Base-by-base conservation (phyloP, 257 asterid species). In the Capsicum chinense region DNA sequence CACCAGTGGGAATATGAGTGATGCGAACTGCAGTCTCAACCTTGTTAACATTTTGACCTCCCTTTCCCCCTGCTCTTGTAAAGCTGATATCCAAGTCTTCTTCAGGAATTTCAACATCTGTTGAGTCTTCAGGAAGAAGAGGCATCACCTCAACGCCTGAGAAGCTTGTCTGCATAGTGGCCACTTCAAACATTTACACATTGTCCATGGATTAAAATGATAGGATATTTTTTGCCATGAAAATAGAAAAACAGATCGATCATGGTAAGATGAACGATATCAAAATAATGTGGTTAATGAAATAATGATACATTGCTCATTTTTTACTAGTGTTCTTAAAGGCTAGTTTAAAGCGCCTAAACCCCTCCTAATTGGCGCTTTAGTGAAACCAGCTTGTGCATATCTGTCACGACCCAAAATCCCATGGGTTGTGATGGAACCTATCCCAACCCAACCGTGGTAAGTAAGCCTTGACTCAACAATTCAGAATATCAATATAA, bases 61-160 rank as follows among this genome's bases (percentile, higher is more conserved):
- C 99, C 88, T 96, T 96, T 44, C 99, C 99, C 52, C 99, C 99
- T 48, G 98, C 99, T 89, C 99, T 88, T 7, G 92, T 81, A 76
- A 89, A 88, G 83, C 91, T 90, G 85, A 93, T 91, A 47, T 97
- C 97, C 92, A 97, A 89, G 87, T 95, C 99, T 86, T 97, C 98
- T 87, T 92, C 99, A 0, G 99, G 99, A 85, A 96, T 94, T 84
- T 97, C 99, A 64, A 95, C 93, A 79, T 90, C 86, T 87, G 91
- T 5, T 3, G 97, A 93, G 74, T 95, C 99, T 19, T 94, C 99
- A 0, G 98, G 98, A 86, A 96, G 95, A 86, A 96, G 95, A 85
- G 98, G 99, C 99, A 96, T 94, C 37, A 96, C 97, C 89, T 96
- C 99, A 44, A 97, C 91, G 68, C 99, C 99, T 14, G 95, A 92